Conservation (phyloP, 108 stramenopile genomes). For the Pseudonitzschia multistriata region DNA sequence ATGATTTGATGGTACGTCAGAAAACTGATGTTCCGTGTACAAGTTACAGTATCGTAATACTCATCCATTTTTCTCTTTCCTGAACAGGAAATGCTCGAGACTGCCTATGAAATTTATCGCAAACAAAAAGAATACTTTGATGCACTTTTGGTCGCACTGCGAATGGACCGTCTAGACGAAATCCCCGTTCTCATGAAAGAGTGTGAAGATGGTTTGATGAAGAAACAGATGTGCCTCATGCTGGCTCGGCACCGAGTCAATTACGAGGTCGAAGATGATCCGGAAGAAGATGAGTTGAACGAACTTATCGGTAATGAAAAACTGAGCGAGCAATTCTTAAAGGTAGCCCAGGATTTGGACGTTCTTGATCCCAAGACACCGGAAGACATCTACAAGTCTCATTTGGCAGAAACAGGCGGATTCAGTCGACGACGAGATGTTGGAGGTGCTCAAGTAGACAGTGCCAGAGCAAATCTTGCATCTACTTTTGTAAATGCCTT, state of each 20-base stretch:
- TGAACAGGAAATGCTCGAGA: constrained; percentile 85
- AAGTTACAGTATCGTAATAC: neutral
- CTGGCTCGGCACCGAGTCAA: constrained; percentile 87
- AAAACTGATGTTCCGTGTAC: neutral
- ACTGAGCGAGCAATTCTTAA: constrained; percentile 86
- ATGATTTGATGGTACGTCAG: constrained; percentile 80
- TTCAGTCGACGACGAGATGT: constrained; percentile 81
- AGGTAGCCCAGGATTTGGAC: constrained; percentile 90
- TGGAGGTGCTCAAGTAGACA: constrained; percentile 88
- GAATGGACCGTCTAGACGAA: constrained; percentile 67
- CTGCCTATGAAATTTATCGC: constrained; percentile 87
- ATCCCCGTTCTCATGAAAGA: constrained; percentile 71
- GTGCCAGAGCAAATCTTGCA: constrained; percentile 97
- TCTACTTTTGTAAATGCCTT: constrained; percentile 99
- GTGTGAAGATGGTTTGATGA: constrained; percentile 81
- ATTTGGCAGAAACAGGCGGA: constrained; percentile 94
- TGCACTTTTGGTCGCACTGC: constrained; percentile 92
- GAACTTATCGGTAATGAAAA: constrained; percentile 93
- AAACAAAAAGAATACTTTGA: constrained; percentile 85
- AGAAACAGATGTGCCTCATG: constrained; percentile 88
- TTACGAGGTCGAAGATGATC: constrained; percentile 80
- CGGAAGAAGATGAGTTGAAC: constrained; percentile 86
- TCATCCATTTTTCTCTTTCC: constrained; percentile 3
- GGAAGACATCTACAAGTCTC: constrained; percentile 99
- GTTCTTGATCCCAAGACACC: constrained; percentile 95